phyloP scores from a whole-genome alignment of 257 asterid species.

The Eustoma russellianum region DNA sequence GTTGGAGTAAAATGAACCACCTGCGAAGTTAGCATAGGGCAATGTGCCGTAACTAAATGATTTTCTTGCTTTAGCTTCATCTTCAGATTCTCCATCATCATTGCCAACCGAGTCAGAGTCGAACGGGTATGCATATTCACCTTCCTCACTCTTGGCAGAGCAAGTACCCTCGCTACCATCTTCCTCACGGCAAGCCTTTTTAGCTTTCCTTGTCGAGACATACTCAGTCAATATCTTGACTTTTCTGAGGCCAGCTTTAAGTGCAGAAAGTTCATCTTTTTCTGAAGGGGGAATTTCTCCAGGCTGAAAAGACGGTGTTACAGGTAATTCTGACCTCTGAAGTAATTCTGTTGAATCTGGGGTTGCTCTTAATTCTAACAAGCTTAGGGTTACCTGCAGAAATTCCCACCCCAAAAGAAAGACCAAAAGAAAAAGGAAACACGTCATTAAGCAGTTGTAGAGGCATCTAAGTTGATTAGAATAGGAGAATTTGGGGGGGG shows the following conservation, averaged over 20 bases:
- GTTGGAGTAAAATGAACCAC: conserved; percentile 46
- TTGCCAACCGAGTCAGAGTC: conserved; percentile 71
- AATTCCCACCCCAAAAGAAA: not conserved
- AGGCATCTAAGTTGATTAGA: not conserved
- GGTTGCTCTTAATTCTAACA: conserved; percentile 44
- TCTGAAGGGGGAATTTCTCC: conserved; percentile 47
- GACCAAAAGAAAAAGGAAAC: conserved; percentile 6
- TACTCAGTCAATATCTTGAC: conserved; percentile 79
- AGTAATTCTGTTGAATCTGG: conserved; percentile 43
- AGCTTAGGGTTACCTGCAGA: conserved; percentile 57
- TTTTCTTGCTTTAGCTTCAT: conserved; percentile 52
- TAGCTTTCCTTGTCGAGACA: conserved; percentile 72
- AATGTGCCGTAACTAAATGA: conserved; percentile 84
- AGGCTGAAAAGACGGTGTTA: conserved; percentile 36
- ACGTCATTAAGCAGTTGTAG: not conserved
- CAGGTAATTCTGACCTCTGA: conserved; percentile 41
- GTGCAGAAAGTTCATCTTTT: conserved; percentile 83
- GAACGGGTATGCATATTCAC: conserved; percentile 67
- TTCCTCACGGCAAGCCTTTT: conserved; percentile 78
- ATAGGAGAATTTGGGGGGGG: too few relatives aligned
- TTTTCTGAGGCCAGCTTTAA: conserved; percentile 80
- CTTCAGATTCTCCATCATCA: conserved; percentile 75
- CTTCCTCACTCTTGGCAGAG: conserved; percentile 81
- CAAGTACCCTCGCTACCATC: conserved; percentile 68
- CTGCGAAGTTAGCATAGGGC: conserved; percentile 71